Conservation (phyloP, 352 stramenopile species). For the Blastocystis sp. region DNA sequence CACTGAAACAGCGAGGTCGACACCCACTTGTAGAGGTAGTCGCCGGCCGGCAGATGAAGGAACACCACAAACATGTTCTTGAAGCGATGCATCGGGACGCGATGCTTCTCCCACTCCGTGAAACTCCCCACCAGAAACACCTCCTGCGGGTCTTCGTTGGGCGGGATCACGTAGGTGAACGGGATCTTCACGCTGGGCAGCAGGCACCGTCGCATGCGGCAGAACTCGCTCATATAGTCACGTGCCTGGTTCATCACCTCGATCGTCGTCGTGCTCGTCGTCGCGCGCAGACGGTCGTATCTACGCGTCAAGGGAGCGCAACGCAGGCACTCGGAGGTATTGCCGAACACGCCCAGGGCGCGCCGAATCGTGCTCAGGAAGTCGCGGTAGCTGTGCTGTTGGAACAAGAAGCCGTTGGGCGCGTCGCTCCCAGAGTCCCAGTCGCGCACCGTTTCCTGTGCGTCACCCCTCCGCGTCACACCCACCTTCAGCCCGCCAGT, state of each 20-base stretch:
- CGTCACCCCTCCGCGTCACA: background rate
- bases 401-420: slow-evolving; percentile 69
- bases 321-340: slow-evolving; percentile 6
- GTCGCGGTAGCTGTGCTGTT: slow-evolving; percentile 43
- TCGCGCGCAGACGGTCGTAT: slow-evolving; percentile 49
- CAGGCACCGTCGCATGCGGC: slow-evolving; percentile 36
- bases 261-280: slow-evolving; percentile 49
- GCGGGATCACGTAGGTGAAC: slow-evolving; percentile 25
- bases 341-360: slow-evolving; percentile 44
- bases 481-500: slow-evolving; percentile 75
- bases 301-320: background rate
- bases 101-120: slow-evolving; percentile 64
- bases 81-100: slow-evolving; percentile 20
- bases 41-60: background rate
- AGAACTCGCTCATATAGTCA: slow-evolving; percentile 63
- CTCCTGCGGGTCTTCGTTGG: background rate
- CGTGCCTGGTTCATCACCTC: slow-evolving; percentile 47
- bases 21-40: slow-evolving; percentile 41
- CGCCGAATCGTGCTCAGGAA: slow-evolving; percentile 58
- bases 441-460: slow-evolving; percentile 65
- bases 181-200: slow-evolving; percentile 22
- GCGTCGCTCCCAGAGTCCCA: background rate
- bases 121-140: slow-evolving; percentile 63
- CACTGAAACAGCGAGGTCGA: background rate
- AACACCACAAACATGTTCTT: slow-evolving; percentile 16